Evolutionary conservation across 129 eudicot genomes (phyloP).

Genomic region (Heracleum sosnowskyi): DNA sequence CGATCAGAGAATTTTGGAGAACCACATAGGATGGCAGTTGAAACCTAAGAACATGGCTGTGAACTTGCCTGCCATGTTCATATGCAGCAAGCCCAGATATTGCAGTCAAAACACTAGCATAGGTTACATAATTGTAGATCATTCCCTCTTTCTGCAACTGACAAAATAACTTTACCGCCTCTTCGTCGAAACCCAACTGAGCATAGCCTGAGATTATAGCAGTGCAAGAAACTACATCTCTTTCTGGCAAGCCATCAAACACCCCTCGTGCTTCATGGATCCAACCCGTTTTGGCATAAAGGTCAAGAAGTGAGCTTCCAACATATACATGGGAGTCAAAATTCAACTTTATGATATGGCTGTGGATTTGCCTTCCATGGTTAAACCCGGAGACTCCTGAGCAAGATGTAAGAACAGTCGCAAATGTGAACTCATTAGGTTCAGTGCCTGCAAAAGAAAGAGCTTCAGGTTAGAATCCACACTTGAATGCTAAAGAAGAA

Average conservation of each 20-base stretch:
- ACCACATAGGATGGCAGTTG: conserved; percentile 46
- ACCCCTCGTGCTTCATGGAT: conserved; percentile 69
- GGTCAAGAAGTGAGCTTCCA: conserved; percentile 92
- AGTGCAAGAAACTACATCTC: conserved; percentile 89
- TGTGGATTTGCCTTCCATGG: conserved; percentile 74
- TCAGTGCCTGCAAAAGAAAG: conserved; percentile 50
- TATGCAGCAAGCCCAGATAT: conserved; percentile 87
- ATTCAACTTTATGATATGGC: conserved; percentile 44
- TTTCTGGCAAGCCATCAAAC: conserved; percentile 59
- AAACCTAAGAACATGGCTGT: conserved; percentile 48
- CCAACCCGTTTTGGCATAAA: conserved; percentile 83
- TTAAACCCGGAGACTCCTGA: conserved; percentile 36
- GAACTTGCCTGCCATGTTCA: conserved; percentile 87
- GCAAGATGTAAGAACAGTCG: conserved; percentile 73
- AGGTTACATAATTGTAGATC: conserved; percentile 69
- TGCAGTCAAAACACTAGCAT: conserved; percentile 72
- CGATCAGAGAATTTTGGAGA: conserved; percentile 80
- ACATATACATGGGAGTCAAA: conserved; percentile 66
- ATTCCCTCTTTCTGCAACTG: conserved; percentile 51
- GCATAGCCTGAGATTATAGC: conserved; percentile 92
- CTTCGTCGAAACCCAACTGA: conserved; percentile 71
- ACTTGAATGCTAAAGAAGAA: background rate
- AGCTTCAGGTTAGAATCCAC: conserved; percentile 14
- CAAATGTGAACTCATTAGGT: conserved; percentile 90
- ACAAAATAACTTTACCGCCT: conserved; percentile 62